Evolutionary conservation across 257 asterid genomes (phyloP).

Genomic region (Solanum stenotomum): DNA sequence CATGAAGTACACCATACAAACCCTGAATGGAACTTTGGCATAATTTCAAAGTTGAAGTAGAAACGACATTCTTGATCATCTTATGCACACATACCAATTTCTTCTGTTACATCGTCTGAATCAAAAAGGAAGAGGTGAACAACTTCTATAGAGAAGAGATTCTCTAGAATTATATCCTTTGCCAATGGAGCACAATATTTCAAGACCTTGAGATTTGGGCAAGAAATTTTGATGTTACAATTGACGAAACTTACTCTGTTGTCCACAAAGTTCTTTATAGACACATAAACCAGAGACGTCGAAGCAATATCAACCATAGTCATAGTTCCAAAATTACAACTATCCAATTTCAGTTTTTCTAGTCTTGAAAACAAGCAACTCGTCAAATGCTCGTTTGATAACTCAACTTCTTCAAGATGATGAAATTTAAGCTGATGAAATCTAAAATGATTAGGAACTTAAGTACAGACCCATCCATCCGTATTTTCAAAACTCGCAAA

Average conservation of each 20-base stretch:
- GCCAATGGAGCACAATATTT: slow-evolving; percentile 5
- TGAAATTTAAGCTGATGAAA: neutral
- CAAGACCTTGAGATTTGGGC: slow-evolving; percentile 1
- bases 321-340: neutral
- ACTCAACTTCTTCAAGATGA: neutral
- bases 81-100: neutral
- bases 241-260: neutral
- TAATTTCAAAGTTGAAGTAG: neutral
- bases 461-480: neutral
- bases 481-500: slow-evolving; percentile 6
- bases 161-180: neutral
- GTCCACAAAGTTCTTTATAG: neutral
- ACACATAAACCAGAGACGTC: neutral
- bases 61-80: neutral
- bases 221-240: neutral
- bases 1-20: neutral
- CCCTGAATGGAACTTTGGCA: neutral
- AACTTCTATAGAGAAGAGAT: neutral
- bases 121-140: neutral
- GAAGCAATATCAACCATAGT: slow-evolving; percentile 6
- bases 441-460: neutral
- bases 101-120: neutral
- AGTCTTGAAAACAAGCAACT: slow-evolving; percentile 1
- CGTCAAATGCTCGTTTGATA: neutral
- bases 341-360: neutral